Conservation (phyloP, 2,329 filamentous ascomycete genomes). For the Colletotrichum cuscutae region DNA sequence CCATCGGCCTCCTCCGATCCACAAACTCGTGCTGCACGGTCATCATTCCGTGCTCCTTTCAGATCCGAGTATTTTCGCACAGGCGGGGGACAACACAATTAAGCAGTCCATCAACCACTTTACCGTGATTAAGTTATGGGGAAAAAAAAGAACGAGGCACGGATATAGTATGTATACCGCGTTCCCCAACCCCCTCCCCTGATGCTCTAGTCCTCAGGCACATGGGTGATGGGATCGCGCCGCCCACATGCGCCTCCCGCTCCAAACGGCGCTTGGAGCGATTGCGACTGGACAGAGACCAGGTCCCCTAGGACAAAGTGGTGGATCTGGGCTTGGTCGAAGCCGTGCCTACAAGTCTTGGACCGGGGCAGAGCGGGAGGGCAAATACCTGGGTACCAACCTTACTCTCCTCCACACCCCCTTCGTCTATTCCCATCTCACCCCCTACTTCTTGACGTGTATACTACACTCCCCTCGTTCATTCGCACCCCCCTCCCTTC, state of each 20-base stretch:
- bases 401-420: background rate
- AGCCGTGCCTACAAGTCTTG: background rate
- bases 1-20: background rate
- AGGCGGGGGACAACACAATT: background rate
- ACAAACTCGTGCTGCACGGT: background rate
- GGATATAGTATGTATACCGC: background rate
- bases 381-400: constrained; percentile 5
- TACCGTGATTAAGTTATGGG: background rate
- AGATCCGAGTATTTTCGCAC: background rate
- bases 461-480: background rate
- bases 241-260: constrained; percentile 28
- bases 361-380: constrained; percentile 20
- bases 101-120: background rate
- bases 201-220: constrained; percentile 1
- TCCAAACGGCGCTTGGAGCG: constrained; percentile 30
- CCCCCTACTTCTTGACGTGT: background rate
- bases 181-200: background rate
- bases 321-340: background rate
- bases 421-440: background rate
- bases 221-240: constrained; percentile 20
- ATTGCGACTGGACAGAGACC: constrained; percentile 23
- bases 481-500: background rate
- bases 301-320: background rate
- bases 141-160: background rate
- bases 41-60: background rate